Percentiles rank a stretch among this genome's conserved stretches.
These are phyloP conservation scores for Claviceps cyperi DNA, from an alignment of 2,329 filamentous ascomycete species.

Conservation along the genomic window DNA sequence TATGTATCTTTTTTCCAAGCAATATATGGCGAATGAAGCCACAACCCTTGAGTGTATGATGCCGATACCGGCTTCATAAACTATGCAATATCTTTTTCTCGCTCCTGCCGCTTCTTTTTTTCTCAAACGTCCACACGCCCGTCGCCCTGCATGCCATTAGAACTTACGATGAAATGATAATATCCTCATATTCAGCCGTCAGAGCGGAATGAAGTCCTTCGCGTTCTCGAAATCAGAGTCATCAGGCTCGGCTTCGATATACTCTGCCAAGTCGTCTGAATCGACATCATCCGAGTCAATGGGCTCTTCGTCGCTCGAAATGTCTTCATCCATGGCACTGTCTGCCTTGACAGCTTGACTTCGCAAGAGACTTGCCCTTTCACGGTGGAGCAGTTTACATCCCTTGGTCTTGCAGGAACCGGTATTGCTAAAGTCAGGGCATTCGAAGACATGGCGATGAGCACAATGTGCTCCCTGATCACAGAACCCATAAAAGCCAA, in stretches of 20 bases:
- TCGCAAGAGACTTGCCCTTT: conserved; percentile 68
- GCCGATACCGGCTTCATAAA: not conserved
- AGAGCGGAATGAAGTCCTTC: conserved; percentile 42
- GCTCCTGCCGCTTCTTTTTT: not conserved
- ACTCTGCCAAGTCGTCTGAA: conserved; percentile 59
- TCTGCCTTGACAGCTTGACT: conserved; percentile 42
- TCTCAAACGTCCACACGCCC: not conserved
- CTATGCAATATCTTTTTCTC: not conserved
- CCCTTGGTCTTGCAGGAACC: conserved; percentile 68
- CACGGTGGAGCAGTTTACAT: conserved; percentile 77
- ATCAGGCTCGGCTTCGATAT: conserved; percentile 40
- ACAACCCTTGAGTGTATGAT: not conserved
- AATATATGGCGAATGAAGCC: not conserved
- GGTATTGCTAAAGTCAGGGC: conserved; percentile 86
- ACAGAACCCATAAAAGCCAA: conserved; percentile 82
- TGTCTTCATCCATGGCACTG: conserved; percentile 44
- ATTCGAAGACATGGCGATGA: conserved; percentile 82
- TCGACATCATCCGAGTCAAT: conserved; percentile 66
- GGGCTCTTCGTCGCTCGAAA: conserved; percentile 64
- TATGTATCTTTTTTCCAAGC: not conserved
- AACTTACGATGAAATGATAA: not conserved
- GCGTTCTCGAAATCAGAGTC: conserved; percentile 42
- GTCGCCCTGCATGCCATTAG: not conserved
- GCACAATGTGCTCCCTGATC: conserved; percentile 63
- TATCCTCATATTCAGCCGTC: not conserved